Evolutionary conservation across 2,329 filamentous ascomycete genomes (phyloP).

Genomic region (Cladophialophora bantiana): DNA sequence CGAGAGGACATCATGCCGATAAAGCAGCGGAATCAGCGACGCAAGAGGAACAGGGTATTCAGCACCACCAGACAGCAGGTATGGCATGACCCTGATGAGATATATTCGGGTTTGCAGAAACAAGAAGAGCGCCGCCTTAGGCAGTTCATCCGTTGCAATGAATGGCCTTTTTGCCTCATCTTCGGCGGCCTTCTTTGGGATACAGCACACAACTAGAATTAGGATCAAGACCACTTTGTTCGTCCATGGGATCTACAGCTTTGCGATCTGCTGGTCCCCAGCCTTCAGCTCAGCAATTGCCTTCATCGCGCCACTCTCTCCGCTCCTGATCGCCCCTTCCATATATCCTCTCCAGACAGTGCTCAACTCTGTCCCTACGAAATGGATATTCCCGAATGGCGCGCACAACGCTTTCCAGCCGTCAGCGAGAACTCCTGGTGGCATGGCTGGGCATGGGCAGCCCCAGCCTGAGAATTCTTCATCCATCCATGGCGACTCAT

Average conservation of each 20-base stretch:
- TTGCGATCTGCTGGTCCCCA: slow-evolving; percentile 16
- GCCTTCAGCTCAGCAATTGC: slow-evolving; percentile 50
- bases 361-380: slow-evolving; percentile 63
- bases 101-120: no score
- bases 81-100: no score
- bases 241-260: slow-evolving; percentile 17
- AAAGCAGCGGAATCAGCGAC: no score
- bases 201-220: neutral
- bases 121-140: no score
- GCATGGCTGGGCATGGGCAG: slow-evolving; percentile 49
- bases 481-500: slow-evolving; percentile 47
- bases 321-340: slow-evolving; percentile 63
- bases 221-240: neutral
- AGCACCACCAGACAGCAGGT: no score
- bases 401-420: slow-evolving; percentile 47
- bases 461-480: slow-evolving; percentile 51
- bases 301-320: slow-evolving; percentile 54
- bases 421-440: slow-evolving; percentile 50
- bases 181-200: no score
- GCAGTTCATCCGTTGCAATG: no score
- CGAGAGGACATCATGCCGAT: no score
- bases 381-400: slow-evolving; percentile 55
- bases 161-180: no score
- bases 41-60: no score
- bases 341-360: slow-evolving; percentile 65